Evolutionary conservation across 164 flowering plant species (phyloP).

Genomic region (Platanus orientalis): DNA sequence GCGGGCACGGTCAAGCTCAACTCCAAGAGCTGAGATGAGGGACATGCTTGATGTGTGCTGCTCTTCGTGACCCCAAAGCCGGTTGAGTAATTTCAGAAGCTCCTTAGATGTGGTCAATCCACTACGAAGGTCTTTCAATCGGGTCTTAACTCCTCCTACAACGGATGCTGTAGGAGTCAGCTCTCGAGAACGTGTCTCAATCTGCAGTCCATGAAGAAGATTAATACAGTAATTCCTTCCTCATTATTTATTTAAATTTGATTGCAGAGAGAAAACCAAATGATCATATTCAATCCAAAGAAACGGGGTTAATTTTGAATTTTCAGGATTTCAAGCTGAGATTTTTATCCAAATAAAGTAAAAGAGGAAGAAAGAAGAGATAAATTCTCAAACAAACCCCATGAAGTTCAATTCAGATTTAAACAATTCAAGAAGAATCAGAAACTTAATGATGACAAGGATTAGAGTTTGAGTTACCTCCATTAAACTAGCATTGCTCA

Average conservation of each 20-base stretch:
- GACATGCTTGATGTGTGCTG: slow-evolving; percentile 74
- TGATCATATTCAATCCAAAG: neutral
- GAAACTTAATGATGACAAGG: neutral
- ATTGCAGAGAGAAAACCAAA: neutral
- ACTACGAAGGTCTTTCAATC: slow-evolving; percentile 71
- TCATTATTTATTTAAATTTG: neutral
- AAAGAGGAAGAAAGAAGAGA: no score
- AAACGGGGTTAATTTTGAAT: neutral
- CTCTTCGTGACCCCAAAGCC: slow-evolving; percentile 73
- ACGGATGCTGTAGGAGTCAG: slow-evolving; percentile 47
- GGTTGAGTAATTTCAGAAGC: slow-evolving; percentile 72
- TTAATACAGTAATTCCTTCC: neutral
- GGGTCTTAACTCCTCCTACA: slow-evolving; percentile 40
- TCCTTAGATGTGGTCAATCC: slow-evolving; percentile 84
- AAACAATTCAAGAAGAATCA: neutral
- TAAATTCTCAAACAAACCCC: no score
- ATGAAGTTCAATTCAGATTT: no score
- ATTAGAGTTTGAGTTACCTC: slow-evolving; percentile 46
- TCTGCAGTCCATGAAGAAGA: slow-evolving; percentile 35
- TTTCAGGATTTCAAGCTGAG: neutral
- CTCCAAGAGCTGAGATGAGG: slow-evolving; percentile 68
- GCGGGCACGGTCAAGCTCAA: slow-evolving; percentile 85
- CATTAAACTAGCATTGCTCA: slow-evolving; percentile 67
- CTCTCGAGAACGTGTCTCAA: slow-evolving; percentile 60
- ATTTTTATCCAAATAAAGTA: no score